A percentile compares a stretch with the other conserved stretches of the same genome.
Conservation (phyloP, 2,329 filamentous ascomycete genomes). For the Pseudogymnoascus sp. region DNA sequence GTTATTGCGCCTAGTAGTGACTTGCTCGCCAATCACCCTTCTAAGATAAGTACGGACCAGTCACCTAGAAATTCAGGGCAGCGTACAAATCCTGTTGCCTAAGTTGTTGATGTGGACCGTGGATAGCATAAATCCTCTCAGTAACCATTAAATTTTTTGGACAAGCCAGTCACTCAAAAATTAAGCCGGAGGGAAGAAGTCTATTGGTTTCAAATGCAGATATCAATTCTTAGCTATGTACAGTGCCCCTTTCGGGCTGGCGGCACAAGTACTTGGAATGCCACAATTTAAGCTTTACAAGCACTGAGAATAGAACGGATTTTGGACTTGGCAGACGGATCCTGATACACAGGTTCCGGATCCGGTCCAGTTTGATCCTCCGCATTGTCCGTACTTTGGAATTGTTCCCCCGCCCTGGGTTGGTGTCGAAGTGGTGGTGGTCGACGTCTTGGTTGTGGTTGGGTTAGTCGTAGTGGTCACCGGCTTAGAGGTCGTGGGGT, state of each 20-base stretch:
- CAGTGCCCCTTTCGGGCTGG: no score
- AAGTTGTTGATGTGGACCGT: no score
- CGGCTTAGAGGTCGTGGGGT: slow-evolving; percentile 11
- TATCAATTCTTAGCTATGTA: no score
- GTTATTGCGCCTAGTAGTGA: background rate
- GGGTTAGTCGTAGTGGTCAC: slow-evolving; percentile 7
- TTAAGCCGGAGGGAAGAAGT: no score
- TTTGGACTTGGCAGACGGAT: background rate
- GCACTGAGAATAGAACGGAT: background rate
- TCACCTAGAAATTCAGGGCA: background rate
- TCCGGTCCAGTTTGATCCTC: background rate
- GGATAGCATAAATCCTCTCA: no score
- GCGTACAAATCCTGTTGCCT: no score
- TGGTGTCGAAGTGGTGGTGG: slow-evolving; percentile 1
- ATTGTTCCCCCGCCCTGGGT: slow-evolving; percentile 1
- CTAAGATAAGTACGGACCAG: background rate
- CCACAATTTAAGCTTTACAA: slow-evolving; percentile 8
- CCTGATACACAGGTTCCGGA: background rate
- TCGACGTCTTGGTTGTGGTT: background rate
- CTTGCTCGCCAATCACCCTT: background rate
- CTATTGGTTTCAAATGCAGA: no score
- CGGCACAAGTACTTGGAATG: background rate
- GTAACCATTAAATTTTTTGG: no score
- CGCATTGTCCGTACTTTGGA: slow-evolving; percentile 9
- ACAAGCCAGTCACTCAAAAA: no score